Evolutionary conservation across 495 filamentous ascomycete species (phyloP), one percentile per base, ranked within the genome.

Genomic region (Daldinia caldariorum): DNA sequence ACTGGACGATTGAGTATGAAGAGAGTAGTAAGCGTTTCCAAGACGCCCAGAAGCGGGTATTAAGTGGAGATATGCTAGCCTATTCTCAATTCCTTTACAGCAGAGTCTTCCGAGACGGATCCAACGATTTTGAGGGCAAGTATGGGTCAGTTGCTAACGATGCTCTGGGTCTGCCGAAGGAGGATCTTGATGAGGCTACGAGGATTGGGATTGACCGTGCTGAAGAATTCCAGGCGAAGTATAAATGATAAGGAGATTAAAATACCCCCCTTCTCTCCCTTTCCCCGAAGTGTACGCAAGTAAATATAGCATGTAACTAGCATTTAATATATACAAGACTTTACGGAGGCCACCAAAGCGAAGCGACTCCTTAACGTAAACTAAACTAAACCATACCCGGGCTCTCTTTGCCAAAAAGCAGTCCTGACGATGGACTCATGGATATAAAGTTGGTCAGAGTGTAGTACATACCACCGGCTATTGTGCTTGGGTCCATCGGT

Each of bases 1-100:
- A 90, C 62, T 92, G 89, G 89, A 84, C 72, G 2, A 81, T 90
- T 39, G 76, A 62, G 10, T 66, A 83, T 6, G 81, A 86, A 74
- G 62, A 76, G 0, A 69, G 75, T 9, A 60, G 71, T 34, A 75
- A 86, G 64, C 82, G 85, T 0, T 87, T 80, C 65, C 68, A 79
- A 60, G 76, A 76, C 32, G 68, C 87, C 32, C 63, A 79, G 58
- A 71, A 74, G 35, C 84, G 83, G 0, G 0, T 73, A 0, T 45
- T 66, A 0, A 43, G 35, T 8, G 74, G 74, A 14, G 77, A 86
- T 68, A 64, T 63, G 64, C 61, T 64, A 26, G 86, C 81, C 0
- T 89, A 85, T 74, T 67, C 49, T 1, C 79, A 82, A 76, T 66
- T 84, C 67, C 72, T 90, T 72, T 90, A 90, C 58, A 73, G 62